Conservation (phyloP, 495 filamentous ascomycete genomes). For the Diplogelasinospora grovesii region DNA sequence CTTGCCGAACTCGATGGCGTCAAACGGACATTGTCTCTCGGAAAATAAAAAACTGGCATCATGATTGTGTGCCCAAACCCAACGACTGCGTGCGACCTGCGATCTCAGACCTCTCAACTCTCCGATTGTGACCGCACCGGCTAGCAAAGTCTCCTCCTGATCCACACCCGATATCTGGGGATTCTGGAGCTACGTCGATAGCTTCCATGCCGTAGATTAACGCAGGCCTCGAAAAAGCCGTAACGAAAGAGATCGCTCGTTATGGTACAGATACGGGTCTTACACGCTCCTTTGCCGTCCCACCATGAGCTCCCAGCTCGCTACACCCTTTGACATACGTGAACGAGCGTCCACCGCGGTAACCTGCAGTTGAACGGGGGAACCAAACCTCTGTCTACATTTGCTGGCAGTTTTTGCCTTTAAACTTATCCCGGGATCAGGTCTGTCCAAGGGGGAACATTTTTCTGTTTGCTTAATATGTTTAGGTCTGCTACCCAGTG, state of each 20-base stretch:
- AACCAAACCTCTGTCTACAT: too few species aligned
- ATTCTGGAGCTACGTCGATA: constrained; percentile 49
- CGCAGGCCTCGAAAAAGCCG: constrained; percentile 79
- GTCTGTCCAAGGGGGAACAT: too few species aligned
- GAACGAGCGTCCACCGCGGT: too few species aligned
- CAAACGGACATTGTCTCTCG: constrained; percentile 30
- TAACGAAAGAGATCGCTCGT: constrained; percentile 62
- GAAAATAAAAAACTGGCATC: constrained; percentile 27
- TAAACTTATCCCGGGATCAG: too few species aligned
- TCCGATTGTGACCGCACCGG: constrained; percentile 22
- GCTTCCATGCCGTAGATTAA: constrained; percentile 50
- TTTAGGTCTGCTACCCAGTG: too few species aligned
- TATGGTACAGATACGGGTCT: constrained; percentile 95
- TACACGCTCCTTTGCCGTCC: constrained; percentile 50
- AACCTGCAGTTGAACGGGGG: too few species aligned
- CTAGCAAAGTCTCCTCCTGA: constrained; percentile 44
- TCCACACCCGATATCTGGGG: constrained; percentile 43
- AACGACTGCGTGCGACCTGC: background rate
- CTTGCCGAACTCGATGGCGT: constrained; percentile 25
- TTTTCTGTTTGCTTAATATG: too few species aligned
- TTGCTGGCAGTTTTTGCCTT: too few species aligned
- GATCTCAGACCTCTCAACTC: constrained; percentile 2
- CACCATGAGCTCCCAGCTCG: too few species aligned
- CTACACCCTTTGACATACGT: too few species aligned
- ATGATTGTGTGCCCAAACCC: constrained; percentile 9